phyloP scores from a whole-genome alignment of 768 basidiomycete species.

The Gyrodon lividus region DNA sequence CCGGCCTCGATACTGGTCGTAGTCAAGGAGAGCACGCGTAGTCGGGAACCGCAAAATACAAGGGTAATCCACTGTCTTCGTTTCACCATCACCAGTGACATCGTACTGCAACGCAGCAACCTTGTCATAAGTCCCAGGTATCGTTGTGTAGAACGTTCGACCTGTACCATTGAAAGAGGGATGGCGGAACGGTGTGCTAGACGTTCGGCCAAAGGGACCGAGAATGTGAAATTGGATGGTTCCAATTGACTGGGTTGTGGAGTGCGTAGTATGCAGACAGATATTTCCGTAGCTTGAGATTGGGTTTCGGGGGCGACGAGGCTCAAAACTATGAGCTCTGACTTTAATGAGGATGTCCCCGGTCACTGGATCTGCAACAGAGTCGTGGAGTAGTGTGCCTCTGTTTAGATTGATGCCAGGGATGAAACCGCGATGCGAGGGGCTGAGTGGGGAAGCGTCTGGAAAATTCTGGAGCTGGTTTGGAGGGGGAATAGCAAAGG shows the following conservation, averaged over 20 bases:
- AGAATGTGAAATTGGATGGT: conserved; percentile 8
- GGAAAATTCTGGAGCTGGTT: not conserved
- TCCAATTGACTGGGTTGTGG: not conserved
- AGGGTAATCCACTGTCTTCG: conserved; percentile 5
- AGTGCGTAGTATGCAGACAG: not conserved
- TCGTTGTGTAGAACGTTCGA: conserved; percentile 4
- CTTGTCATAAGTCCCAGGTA: not conserved
- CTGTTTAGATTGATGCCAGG: not conserved
- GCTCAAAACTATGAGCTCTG: not conserved
- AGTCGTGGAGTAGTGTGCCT: conserved; percentile 13
- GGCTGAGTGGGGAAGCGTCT: not conserved
- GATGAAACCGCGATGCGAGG: conserved; percentile 13
- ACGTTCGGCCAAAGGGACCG: not conserved
- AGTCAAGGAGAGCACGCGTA: conserved; percentile 9
- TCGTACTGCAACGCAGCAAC: conserved; percentile 14
- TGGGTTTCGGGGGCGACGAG: not conserved
- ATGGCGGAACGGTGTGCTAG: not conserved
- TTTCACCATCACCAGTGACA: not conserved
- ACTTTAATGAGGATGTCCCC: conserved; percentile 13
- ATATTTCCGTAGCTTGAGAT: conserved; percentile 8
- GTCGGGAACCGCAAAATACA: conserved; percentile 1
- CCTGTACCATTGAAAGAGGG: conserved; percentile 17
- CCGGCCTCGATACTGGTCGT: conserved; percentile 21
- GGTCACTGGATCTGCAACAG: conserved; percentile 5
- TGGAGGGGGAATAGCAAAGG: conserved; percentile 10